A percentile compares a stretch with the other conserved stretches of the same genome.
phyloP scores from a whole-genome alignment of 345 rosid species.

The Anastatica hierochuntica region DNA sequence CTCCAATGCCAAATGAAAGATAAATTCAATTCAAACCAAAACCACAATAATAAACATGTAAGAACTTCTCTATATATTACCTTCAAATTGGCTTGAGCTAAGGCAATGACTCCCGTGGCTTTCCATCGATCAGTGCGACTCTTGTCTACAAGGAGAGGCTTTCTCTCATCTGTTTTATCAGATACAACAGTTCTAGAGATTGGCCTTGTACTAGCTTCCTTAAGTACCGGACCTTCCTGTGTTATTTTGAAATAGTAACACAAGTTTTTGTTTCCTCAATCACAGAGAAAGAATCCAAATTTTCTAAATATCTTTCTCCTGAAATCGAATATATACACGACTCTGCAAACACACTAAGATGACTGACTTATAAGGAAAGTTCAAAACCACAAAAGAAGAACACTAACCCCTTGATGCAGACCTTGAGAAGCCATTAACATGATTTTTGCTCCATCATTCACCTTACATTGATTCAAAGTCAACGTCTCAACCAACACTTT shows the following conservation, averaged over 20 bases:
- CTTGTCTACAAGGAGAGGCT: conserved; percentile 35
- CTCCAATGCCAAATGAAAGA: no score
- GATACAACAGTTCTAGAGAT: conserved; percentile 36
- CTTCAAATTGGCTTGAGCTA: conserved; percentile 62
- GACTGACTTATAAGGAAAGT: no score
- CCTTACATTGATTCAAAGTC: conserved; percentile 52
- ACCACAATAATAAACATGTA: background rate
- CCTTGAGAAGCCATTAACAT: conserved; percentile 95
- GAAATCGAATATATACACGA: no score
- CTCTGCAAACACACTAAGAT: no score
- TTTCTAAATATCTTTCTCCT: no score
- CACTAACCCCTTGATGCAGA: conserved; percentile 79
- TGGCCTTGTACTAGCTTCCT: conserved; percentile 46
- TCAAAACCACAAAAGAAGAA: background rate
- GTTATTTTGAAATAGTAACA: background rate
- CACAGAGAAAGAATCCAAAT: background rate
- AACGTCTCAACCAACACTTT: conserved; percentile 57
- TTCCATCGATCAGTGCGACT: conserved; percentile 55
- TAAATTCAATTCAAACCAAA: conserved; percentile 3
- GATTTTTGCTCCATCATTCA: conserved; percentile 60
- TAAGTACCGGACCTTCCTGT: conserved; percentile 67
- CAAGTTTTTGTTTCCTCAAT: no score
- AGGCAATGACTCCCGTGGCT: conserved; percentile 60
- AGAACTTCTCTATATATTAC: conserved; percentile 27
- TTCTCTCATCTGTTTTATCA: conserved; percentile 12